Evolutionary conservation across 805 yeast genomes (phyloP), one percentile per base, ranked within the genome.

Genomic region (Geotrichum ghanense): DNA sequence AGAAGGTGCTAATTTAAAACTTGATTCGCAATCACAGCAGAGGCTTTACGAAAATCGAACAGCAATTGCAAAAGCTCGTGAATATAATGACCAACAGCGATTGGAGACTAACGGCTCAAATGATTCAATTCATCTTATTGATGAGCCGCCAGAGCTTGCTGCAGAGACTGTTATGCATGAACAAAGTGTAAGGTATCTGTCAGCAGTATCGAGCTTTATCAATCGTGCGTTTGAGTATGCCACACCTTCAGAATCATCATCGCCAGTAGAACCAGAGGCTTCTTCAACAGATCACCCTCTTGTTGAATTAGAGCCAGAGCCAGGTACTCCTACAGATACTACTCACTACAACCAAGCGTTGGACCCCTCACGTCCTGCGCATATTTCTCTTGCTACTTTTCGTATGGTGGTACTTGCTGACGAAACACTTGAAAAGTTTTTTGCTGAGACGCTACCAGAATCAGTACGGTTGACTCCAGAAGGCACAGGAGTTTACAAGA

Each of bases 371-470:
- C 75, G 80, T 25, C 95, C 95, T 1, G 78, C 81, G 7, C 77
- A 68, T 48, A 72, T 89, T 45, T 84, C 83, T 45, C 67, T 87
- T 16, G 86, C 97, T 0, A 88, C 95, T 0, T 90, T 90, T 66
- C 70, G 97, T 51, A 90, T 90, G 98, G 94, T 92, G 1, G 68
- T 92, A 3, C 68, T 90, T 3, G 97, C 97, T 0, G 96, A 89
- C 61, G 97, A 88, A 57, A 84, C 96, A 0, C 83, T 87, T 54
- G 97, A 92, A 62, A 69, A 83, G 37, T 78, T 90, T 51, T 92
- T 92, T 65, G 72, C 85, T 12, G 68, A 71, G 22, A 81, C 88
- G 0, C 67, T 87, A 26, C 72, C 83, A 47, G 62, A 70, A n/a
- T 75, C 90, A 0, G 73, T 85, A 45, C 86, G 83, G 58, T 70